These are phyloP conservation scores for Coemansia sp. DNA, from an alignment of 192 early-diverging fungal species.

Conservation along the genomic window DNA sequence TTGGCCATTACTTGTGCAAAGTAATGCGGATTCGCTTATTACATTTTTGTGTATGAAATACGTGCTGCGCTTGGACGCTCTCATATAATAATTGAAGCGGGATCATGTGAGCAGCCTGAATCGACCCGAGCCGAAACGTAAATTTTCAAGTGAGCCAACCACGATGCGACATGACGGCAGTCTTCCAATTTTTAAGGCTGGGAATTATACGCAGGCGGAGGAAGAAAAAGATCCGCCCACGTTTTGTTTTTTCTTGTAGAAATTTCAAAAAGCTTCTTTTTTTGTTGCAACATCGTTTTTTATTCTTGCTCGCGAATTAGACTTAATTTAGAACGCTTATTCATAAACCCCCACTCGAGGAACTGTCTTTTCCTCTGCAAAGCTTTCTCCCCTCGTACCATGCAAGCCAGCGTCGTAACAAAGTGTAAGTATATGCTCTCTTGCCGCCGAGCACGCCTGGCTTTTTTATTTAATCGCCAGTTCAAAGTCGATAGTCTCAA, in stretches of 20 bases:
- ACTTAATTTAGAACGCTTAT: conserved; percentile 13
- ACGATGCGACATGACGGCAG: neutral
- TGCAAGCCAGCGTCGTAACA: conserved; percentile 9
- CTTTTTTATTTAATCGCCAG: neutral
- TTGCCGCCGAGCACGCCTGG: neutral
- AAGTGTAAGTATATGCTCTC: conserved; percentile 15
- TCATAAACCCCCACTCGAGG: neutral
- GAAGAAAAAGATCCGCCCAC: neutral
- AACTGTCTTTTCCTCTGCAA: neutral
- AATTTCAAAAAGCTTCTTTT: conserved; percentile 7
- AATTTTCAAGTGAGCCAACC: neutral
- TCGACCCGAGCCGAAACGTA: neutral
- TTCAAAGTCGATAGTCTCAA: neutral
- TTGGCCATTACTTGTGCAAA: neutral
- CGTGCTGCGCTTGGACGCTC: neutral
- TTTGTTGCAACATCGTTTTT: conserved; percentile 3
- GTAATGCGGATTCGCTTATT: neutral
- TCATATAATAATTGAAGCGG: neutral
- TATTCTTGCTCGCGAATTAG: conserved; percentile 4
- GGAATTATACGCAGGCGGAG: neutral
- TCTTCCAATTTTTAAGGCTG: neutral
- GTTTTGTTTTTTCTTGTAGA: conserved; percentile 13
- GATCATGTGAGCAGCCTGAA: neutral
- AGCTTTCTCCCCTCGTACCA: conserved; percentile 1
- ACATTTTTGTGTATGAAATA: too few species aligned